These are phyloP conservation scores for Rubia balearica DNA, from an alignment of 305 asterid genomes.

Conservation along the genomic window DNA sequence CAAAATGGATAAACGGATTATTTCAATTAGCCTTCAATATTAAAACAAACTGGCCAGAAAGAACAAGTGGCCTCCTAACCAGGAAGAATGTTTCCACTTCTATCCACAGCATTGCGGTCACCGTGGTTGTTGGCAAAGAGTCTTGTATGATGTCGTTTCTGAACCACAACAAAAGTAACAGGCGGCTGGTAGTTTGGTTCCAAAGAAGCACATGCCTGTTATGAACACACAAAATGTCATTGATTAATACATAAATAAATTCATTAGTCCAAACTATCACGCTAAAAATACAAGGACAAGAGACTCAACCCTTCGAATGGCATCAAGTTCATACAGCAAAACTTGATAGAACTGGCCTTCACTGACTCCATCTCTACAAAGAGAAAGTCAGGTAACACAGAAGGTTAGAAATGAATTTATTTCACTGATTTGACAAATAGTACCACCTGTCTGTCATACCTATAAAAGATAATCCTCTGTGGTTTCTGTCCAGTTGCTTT, in stretches of 20 bases:
- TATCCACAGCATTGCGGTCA: conserved; percentile 54
- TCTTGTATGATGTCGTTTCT: conserved; percentile 85
- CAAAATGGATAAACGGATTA: neutral
- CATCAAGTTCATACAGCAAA: conserved; percentile 80
- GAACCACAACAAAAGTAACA: conserved; percentile 87
- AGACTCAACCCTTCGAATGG: conserved; percentile 68
- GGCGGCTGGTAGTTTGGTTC: conserved; percentile 83
- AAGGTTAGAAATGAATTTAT: neutral
- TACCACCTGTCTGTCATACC: conserved; percentile 33
- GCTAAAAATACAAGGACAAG: neutral
- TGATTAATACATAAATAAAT: neutral
- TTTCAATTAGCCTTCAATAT: neutral
- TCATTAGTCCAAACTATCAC: neutral
- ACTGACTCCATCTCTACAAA: conserved; percentile 88
- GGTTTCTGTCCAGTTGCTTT: conserved; percentile 90
- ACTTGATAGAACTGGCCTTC: conserved; percentile 98
- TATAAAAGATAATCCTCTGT: conserved; percentile 78
- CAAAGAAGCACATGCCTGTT: conserved; percentile 81
- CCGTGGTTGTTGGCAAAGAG: conserved; percentile 68
- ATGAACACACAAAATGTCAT: neutral
- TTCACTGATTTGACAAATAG: neutral
- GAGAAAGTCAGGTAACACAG: neutral
- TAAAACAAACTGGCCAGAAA: neutral
- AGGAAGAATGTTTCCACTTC: conserved; percentile 69
- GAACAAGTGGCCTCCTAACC: conserved; percentile 7